Evolutionary conservation across 176 grass and related monocot genomes (phyloP).

Genomic region (Bonia amplexicaulis): DNA sequence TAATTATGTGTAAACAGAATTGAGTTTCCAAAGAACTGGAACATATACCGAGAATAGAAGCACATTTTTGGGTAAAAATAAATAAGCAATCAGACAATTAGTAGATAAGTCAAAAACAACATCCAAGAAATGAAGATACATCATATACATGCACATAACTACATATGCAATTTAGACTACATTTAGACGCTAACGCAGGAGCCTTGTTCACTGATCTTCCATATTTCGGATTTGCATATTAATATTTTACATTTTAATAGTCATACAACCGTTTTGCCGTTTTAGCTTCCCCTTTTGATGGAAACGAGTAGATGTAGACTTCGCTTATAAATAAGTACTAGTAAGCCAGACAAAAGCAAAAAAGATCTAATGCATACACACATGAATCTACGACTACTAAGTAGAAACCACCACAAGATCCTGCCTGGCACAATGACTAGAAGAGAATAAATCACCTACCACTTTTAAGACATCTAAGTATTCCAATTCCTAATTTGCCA

Average conservation of each 20-base stretch:
- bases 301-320: background rate
- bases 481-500: too few relatives aligned
- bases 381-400: too few relatives aligned
- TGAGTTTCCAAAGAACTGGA: background rate
- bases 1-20: background rate
- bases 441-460: too few relatives aligned
- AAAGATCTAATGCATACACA: background rate
- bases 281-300: background rate
- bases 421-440: too few relatives aligned
- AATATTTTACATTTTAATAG: background rate
- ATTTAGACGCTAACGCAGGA: background rate
- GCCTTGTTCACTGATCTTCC: background rate
- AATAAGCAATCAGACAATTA: background rate
- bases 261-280: background rate
- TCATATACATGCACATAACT: background rate
- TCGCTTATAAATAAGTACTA: constrained; percentile 3
- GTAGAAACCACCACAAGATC: too few relatives aligned
- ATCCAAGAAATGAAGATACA: background rate
- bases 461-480: too few relatives aligned
- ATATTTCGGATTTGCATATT: background rate
- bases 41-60: background rate
- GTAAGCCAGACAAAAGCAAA: constrained; percentile 5
- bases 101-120: background rate
- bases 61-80: background rate
- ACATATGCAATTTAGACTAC: background rate